These are phyloP conservation scores for Phytomonas sp. DNA, from an alignment of 208 protist genomes.

Conservation along the genomic window DNA sequence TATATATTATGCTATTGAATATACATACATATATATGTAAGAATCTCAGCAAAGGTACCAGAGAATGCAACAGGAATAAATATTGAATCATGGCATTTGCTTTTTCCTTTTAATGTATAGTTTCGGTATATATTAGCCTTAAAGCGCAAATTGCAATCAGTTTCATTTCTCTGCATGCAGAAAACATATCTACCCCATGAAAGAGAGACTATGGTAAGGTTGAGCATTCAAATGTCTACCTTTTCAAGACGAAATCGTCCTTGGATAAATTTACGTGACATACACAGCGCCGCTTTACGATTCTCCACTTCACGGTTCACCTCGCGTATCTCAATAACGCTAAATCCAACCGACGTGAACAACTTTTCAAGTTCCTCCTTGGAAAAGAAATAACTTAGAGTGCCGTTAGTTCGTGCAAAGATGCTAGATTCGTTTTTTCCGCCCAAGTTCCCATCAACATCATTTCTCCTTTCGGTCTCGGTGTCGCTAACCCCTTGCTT, in stretches of 20 bases:
- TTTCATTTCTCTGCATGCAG: background rate
- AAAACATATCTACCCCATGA: background rate
- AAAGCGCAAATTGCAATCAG: background rate
- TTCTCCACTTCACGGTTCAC: conserved; percentile 76
- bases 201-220: background rate
- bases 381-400: conserved; percentile 83
- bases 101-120: background rate
- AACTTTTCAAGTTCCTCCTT: conserved; percentile 47
- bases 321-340: conserved; percentile 35
- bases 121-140: conserved; percentile 1
- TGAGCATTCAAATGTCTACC: background rate
- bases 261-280: conserved; percentile 71
- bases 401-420: conserved; percentile 78
- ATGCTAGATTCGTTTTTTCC: conserved; percentile 21
- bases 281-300: conserved; percentile 37
- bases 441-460: background rate
- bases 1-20: conserved; percentile 6
- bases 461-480: background rate
- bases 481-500: background rate
- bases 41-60: conserved; percentile 5
- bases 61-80: background rate
- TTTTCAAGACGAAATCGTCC: conserved; percentile 46
- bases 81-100: background rate
- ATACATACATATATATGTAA: conserved; percentile 10
- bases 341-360: conserved; percentile 47